A percentile compares a stretch with the other conserved stretches of the same genome.
These are phyloP conservation scores for Ceratocystis cacaofunesta DNA, from an alignment of 2,329 filamentous ascomycete genomes.

Conservation along the genomic window DNA sequence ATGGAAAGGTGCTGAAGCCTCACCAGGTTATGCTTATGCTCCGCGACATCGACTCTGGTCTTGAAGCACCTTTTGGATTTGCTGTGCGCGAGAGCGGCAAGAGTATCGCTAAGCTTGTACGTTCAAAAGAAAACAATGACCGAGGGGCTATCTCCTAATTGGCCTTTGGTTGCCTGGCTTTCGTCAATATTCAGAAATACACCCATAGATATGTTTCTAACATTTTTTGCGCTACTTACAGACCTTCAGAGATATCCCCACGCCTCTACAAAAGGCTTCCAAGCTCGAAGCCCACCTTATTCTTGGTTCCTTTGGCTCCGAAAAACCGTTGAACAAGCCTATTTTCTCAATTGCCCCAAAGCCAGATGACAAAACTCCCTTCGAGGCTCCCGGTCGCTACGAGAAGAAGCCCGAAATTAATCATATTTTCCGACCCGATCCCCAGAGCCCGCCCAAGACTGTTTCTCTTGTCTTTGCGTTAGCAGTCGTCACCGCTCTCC, in stretches of 20 bases:
- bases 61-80: conserved; percentile 79
- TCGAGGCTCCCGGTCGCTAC: conserved; percentile 63
- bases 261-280: conserved; percentile 57
- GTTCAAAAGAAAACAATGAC: conserved; percentile 23
- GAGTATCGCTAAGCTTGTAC: conserved; percentile 68
- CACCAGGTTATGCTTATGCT: conserved; percentile 89
- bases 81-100: conserved; percentile 78
- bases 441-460: conserved; percentile 64
- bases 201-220: conserved; percentile 18
- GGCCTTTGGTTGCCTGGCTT: not conserved
- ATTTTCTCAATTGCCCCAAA: conserved; percentile 60
- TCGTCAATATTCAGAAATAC: not conserved
- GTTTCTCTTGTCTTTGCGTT: conserved; percentile 65
- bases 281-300: conserved; percentile 66
- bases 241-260: conserved; percentile 78
- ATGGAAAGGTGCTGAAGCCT: conserved; percentile 62
- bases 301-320: conserved; percentile 71
- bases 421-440: conserved; percentile 74
- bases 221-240: conserved; percentile 26
- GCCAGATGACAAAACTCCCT: conserved; percentile 46
- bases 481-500: conserved; percentile 58
- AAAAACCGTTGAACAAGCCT: conserved; percentile 49
- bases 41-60: conserved; percentile 54
- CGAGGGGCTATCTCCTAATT: not conserved
- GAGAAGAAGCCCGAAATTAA: conserved; percentile 71